Evolutionary conservation across 139 green algal species (phyloP).

Genomic region (Asterochloris sp.): DNA sequence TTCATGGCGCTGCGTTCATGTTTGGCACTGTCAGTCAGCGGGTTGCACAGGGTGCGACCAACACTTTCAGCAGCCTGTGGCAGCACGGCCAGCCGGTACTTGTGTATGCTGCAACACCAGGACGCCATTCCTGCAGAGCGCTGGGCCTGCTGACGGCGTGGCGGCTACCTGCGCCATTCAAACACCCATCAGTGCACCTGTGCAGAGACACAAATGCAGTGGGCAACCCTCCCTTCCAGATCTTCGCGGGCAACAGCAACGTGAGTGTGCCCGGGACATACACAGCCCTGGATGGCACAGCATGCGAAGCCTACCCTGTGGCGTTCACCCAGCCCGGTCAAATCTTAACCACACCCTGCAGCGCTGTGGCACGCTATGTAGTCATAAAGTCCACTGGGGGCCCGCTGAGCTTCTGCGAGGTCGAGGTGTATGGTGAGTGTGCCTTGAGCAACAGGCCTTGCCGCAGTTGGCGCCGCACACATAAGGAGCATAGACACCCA

Average conservation of each 20-base stretch:
- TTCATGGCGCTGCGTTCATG: too few species aligned
- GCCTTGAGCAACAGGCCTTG: too few species aligned
- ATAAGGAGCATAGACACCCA: too few species aligned
- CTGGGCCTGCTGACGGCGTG: too few species aligned
- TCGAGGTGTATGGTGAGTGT: slow-evolving; percentile 5
- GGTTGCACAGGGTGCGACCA: too few species aligned
- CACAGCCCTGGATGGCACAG: slow-evolving; percentile 10
- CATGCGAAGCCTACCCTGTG: slow-evolving; percentile 2
- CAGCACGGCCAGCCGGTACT: too few species aligned
- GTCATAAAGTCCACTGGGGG: slow-evolving; percentile 8
- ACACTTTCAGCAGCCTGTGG: too few species aligned
- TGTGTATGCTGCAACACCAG: too few species aligned
- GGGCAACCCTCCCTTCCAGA: background rate
- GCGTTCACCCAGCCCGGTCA: background rate
- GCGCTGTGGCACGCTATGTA: background rate
- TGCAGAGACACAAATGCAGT: background rate
- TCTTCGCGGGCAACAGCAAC: slow-evolving; percentile 1
- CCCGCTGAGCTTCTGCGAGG: slow-evolving; percentile 1
- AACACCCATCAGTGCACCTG: background rate
- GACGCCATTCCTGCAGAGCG: too few species aligned
- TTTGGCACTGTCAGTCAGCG: too few species aligned
- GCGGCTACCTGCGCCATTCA: background rate
- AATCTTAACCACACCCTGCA: slow-evolving; percentile 1
- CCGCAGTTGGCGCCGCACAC: too few species aligned
- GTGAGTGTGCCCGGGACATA: background rate